Evolutionary conservation across 169 alveolate genomes (phyloP).

Genomic region (Cryptosporidium ubiquitum): DNA sequence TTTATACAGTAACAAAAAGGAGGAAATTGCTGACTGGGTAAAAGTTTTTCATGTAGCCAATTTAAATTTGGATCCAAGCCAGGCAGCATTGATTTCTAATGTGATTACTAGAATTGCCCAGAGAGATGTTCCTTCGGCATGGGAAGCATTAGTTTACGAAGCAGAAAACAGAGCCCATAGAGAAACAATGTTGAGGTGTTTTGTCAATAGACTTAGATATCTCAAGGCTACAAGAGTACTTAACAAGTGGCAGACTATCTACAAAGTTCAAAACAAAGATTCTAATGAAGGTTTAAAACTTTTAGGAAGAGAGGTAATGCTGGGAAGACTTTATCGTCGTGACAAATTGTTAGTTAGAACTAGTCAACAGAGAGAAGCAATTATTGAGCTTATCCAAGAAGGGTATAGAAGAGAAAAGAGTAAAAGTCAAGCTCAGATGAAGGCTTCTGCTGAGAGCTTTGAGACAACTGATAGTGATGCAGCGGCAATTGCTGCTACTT

Average conservation of each 20-base stretch:
- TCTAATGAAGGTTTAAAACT: conserved; percentile 58
- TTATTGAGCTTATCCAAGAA: conserved; percentile 73
- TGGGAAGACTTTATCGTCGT: conserved; percentile 71
- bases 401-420: conserved; percentile 69
- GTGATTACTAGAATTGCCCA: conserved; percentile 74
- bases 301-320: conserved; percentile 66
- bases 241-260: conserved; percentile 62
- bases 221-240: conserved; percentile 64
- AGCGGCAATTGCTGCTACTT: conserved; percentile 69
- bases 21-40: conserved; percentile 74
- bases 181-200: conserved; percentile 69
- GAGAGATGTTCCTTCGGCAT: conserved; percentile 66
- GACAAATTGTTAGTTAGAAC: conserved; percentile 50
- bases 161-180: conserved; percentile 73
- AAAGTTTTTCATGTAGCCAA: conserved; percentile 72
- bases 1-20: conserved; percentile 56
- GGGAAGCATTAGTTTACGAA: conserved; percentile 72
- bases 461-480: conserved; percentile 70
- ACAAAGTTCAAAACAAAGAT: conserved; percentile 67
- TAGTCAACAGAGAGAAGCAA: conserved; percentile 60
- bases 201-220: conserved; percentile 67
- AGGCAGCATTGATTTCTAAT: conserved; percentile 70
- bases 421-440: conserved; percentile 67
- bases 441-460: conserved; percentile 61
- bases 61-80: conserved; percentile 69